Evolutionary conservation across 2,329 filamentous ascomycete genomes (phyloP), one percentile per base, ranked within the genome.

Genomic region (Colletotrichum tropicale): DNA sequence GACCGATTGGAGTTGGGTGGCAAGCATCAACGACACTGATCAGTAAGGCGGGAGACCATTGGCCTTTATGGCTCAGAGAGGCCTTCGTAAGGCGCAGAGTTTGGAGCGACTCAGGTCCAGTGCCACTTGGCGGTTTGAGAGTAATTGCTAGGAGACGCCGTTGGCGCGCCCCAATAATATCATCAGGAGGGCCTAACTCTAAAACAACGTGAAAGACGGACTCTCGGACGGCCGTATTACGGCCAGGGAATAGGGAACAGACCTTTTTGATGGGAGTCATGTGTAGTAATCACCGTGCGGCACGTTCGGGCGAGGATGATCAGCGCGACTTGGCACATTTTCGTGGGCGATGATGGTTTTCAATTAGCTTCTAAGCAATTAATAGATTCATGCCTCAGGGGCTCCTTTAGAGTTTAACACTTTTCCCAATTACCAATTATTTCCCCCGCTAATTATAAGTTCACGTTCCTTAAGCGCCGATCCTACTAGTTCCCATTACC

Each of bases 341-440:
- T 43, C 6, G 21, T 52, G 24, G 13, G 48, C 26, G 18, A 55
- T 32, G 38, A 52, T 67, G 24, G 43, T 36, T 30, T 48, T 21
- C 38, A 38, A 58, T 71, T 56, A 56, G 32, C 56, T 66, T 52
- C 36, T 24, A 28, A n/a, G 6, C n/a, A 65, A 73, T 73, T 30
- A 68, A 65, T 26, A 60, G 55, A 43, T 65, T 73, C 58, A 75
- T 73, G 70, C 58, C 64, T 52, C 70, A 67, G 64, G 64, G 70
- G 56, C 32, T n/a, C 15, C 16, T 43, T 56, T 30, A 38, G 6
- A 65, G 34, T 30, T 71, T 15, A 30, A 66, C 30, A 48, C 62
- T 36, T 38, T 56, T n/a, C 28, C 24, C 21, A 30, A 30, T 43
- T 65, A n/a, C 36, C 38, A 26, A 62, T 71, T 64, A 67, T 16